Evolutionary conservation across 2,329 filamentous ascomycete species (phyloP).

Genomic region (Ramichloridium luteum): DNA sequence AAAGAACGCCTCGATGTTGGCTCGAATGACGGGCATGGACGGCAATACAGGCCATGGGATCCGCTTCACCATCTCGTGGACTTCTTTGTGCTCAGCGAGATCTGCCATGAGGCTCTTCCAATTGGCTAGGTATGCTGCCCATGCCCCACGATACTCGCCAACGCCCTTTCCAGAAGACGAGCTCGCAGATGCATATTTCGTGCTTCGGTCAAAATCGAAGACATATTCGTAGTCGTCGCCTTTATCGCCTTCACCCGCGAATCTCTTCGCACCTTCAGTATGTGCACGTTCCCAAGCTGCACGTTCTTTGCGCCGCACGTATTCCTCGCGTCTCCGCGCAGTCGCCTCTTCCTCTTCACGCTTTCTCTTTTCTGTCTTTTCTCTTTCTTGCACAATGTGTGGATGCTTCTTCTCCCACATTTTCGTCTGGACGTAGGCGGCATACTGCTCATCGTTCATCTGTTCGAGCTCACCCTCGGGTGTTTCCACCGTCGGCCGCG

Average conservation of each 20-base stretch:
- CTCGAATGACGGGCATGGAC: slow-evolving; percentile 44
- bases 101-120: slow-evolving; percentile 22
- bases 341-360: slow-evolving; percentile 33
- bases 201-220: slow-evolving; percentile 12
- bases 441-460: slow-evolving; percentile 92
- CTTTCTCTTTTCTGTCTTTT: slow-evolving; percentile 44
- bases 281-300: slow-evolving; percentile 22
- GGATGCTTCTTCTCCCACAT: slow-evolving; percentile 97
- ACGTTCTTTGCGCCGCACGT: slow-evolving; percentile 29
- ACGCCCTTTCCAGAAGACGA: slow-evolving; percentile 3
- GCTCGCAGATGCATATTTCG: slow-evolving; percentile 6
- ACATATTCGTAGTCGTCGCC: slow-evolving; percentile 47
- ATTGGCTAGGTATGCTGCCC: slow-evolving; percentile 18
- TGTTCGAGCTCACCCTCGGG: slow-evolving; percentile 51
- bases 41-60: slow-evolving; percentile 65
- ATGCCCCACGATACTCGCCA: slow-evolving; percentile 18
- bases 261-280: slow-evolving; percentile 29
- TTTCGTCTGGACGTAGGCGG: slow-evolving; percentile 64
- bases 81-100: slow-evolving; percentile 1
- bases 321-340: slow-evolving; percentile 25
- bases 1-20: slow-evolving; percentile 59
- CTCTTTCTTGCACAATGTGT: slow-evolving; percentile 65
- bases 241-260: slow-evolving; percentile 19
- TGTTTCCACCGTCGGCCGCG: slow-evolving; percentile 50
- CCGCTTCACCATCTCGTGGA: slow-evolving; percentile 13